Conservation (phyloP, 345 rosid genomes). For the Salix purpurea region DNA sequence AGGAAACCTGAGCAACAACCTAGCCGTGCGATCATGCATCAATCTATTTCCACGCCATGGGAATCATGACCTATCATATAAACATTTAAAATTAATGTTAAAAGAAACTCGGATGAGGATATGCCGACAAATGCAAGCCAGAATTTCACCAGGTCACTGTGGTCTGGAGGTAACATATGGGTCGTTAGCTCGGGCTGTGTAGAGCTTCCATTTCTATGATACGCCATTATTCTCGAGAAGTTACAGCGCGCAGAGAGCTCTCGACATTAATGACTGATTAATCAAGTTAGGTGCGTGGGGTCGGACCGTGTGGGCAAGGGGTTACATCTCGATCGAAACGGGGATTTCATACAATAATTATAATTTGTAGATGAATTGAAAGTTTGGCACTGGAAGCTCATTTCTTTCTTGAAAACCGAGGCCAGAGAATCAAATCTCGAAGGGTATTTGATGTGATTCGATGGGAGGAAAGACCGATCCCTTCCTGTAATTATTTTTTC, state of each 20-base stretch:
- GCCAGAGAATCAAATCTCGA: background rate
- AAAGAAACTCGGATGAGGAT: background rate
- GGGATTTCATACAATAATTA: background rate
- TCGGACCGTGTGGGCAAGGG: background rate
- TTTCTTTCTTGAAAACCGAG: background rate
- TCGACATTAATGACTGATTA: background rate
- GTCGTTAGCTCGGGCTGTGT: background rate
- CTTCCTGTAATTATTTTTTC: background rate
- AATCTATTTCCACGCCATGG: background rate
- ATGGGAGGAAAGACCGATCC: background rate
- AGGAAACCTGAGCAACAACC: background rate
- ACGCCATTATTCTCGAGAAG: background rate
- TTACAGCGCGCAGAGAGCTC: background rate
- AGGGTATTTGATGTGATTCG: background rate
- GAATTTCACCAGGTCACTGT: background rate
- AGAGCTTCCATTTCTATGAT: background rate
- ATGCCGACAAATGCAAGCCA: background rate
- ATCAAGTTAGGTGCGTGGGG: conserved; percentile 1
- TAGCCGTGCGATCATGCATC: background rate
- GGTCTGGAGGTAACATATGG: background rate
- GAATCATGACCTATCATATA: background rate
- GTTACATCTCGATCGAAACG: background rate
- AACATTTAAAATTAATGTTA: background rate
- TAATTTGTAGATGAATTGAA: background rate
- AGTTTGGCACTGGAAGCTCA: background rate